phyloP scores from a whole-genome alignment of 2,329 filamentous ascomycete genomes.

The Gliomastix tumulicola region DNA sequence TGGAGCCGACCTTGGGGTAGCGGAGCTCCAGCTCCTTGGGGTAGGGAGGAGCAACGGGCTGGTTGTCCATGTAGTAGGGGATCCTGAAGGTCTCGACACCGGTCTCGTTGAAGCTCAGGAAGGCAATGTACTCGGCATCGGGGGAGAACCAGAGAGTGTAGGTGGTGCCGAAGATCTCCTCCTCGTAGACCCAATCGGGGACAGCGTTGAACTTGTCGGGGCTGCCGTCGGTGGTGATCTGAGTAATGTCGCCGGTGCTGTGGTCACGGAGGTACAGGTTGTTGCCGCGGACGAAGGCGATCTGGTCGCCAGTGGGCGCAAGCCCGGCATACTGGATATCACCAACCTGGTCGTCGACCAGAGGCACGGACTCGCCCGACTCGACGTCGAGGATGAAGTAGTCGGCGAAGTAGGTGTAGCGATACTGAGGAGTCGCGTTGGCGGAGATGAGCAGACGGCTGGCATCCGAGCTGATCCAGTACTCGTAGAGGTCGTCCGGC shows the following conservation, averaged over 20 bases:
- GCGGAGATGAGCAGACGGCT: conserved; percentile 53
- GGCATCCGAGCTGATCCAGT: conserved; percentile 54
- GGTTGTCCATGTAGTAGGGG: conserved; percentile 57
- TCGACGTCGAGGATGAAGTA: conserved; percentile 58
- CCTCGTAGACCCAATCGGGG: conserved; percentile 79
- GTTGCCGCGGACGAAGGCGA: conserved; percentile 62
- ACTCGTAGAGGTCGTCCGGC: conserved; percentile 46
- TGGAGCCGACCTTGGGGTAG: conserved; percentile 63
- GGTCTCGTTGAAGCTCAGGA: conserved; percentile 79
- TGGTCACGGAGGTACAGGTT: conserved; percentile 46
- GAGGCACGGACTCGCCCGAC: conserved; percentile 44
- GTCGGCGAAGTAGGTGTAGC: conserved; percentile 61
- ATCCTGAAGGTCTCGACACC: conserved; percentile 60
- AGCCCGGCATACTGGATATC: conserved; percentile 63
- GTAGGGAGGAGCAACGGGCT: conserved; percentile 51
- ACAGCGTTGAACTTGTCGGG: conserved; percentile 57
- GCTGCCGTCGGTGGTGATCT: conserved; percentile 52
- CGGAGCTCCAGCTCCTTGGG: conserved; percentile 55
- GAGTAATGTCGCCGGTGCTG: conserved; percentile 40
- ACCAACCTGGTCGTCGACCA: conserved; percentile 51
- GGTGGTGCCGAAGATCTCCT: conserved; percentile 55
- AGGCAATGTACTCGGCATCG: conserved; percentile 80
- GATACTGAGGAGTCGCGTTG: conserved; percentile 63
- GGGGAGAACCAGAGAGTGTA: conserved; percentile 89
- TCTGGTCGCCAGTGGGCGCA: conserved; percentile 47